Evolutionary conservation across 2,329 filamentous ascomycete genomes (phyloP).

Genomic region (Aaosphaeria pasadenensis): DNA sequence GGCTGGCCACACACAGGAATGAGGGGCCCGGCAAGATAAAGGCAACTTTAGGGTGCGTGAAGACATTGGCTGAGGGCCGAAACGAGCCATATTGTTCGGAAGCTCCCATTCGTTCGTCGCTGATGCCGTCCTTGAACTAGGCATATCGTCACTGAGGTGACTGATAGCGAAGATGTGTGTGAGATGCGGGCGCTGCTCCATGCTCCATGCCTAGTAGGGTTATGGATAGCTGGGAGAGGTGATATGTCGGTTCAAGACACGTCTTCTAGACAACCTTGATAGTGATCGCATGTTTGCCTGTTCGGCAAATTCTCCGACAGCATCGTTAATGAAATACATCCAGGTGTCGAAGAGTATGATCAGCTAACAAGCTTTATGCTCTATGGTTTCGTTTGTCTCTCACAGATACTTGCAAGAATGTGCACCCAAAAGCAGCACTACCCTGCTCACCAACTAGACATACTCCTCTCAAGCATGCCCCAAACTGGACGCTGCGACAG

Average conservation of each 20-base stretch:
- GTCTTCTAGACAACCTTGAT: background rate
- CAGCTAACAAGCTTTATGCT: too few relatives aligned
- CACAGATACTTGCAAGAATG: too few relatives aligned
- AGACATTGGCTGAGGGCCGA: constrained; percentile 5
- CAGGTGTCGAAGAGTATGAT: too few relatives aligned
- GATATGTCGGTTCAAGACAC: background rate
- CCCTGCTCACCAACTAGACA: too few relatives aligned
- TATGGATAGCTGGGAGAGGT: background rate
- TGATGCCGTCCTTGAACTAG: constrained; percentile 2
- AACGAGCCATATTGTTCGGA: constrained; percentile 8
- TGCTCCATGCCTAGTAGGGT: background rate
- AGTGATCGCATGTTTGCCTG: constrained; percentile 1
- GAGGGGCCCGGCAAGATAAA: constrained; percentile 2
- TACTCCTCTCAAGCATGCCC: too few relatives aligned
- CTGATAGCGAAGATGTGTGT: background rate
- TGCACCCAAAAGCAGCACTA: too few relatives aligned
- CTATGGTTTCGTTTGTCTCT: too few relatives aligned
- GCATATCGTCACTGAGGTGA: constrained; percentile 1
- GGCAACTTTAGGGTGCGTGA: background rate
- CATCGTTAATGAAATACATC: too few relatives aligned
- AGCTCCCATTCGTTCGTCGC: constrained; percentile 4
- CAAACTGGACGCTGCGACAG: too few relatives aligned
- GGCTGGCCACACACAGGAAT: background rate
- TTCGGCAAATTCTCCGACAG: constrained; percentile 10
- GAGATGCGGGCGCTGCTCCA: background rate